Conservation (phyloP, 2,329 filamentous ascomycete species). For the Paecilomyces sp. region DNA sequence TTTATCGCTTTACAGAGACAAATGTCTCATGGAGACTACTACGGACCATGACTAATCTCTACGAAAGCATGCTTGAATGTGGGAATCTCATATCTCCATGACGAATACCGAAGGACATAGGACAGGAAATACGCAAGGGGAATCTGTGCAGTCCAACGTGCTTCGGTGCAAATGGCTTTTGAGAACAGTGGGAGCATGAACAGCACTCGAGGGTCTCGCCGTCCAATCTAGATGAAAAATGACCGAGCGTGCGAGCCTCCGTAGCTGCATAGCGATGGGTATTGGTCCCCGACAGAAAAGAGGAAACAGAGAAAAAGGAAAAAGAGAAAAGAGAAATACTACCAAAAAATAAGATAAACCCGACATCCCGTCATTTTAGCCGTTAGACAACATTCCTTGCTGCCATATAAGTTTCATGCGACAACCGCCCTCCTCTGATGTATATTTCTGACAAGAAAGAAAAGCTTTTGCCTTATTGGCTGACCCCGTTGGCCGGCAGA, state of each 20-base stretch:
- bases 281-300: neutral
- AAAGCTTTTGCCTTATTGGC: conserved; percentile 16
- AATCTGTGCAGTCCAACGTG: neutral
- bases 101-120: neutral
- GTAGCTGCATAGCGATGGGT: neutral
- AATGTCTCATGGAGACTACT: no score
- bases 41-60: neutral
- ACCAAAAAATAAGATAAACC: neutral
- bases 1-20: no score
- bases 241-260: neutral
- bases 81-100: neutral
- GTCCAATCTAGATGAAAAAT: neutral
- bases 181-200: neutral
- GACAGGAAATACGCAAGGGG: neutral
- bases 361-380: neutral
- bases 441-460: neutral
- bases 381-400: neutral
- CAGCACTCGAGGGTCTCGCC: neutral
- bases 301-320: neutral
- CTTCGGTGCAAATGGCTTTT: neutral
- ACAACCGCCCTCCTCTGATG: neutral
- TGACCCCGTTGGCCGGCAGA: conserved; percentile 26
- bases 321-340: neutral
- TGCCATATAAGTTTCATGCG: neutral
- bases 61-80: neutral